Percentiles rank a stretch among this genome's conserved stretches.
Evolutionary conservation across 1,139 yeast genomes (phyloP).

Genomic region (Magnusiomyces magnusii): DNA sequence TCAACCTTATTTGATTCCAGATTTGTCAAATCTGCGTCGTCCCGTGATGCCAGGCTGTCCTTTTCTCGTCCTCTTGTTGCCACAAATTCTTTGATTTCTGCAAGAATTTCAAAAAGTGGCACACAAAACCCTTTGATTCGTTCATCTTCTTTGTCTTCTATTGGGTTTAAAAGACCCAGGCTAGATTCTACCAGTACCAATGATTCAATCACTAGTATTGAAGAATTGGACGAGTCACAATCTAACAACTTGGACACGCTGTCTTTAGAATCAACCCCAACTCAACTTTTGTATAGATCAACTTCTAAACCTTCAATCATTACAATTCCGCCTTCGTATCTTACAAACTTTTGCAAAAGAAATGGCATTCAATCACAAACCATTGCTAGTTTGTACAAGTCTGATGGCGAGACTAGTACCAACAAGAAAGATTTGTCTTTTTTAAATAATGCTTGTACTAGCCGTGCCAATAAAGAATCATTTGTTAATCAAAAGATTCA

Average conservation of each 20-base stretch:
- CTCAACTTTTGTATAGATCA: neutral
- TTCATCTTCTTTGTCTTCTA: neutral
- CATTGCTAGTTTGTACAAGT: neutral
- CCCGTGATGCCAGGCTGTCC: neutral
- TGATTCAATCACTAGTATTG: neutral
- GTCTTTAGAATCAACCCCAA: too few species aligned
- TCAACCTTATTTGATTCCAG: neutral
- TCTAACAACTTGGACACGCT: too few species aligned
- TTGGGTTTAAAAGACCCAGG: neutral
- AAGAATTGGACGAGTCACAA: neutral
- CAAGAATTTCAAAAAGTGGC: neutral
- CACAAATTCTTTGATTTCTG: neutral
- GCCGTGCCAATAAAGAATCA: neutral
- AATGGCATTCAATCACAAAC: slow-evolving; percentile 5
- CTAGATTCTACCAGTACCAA: neutral
- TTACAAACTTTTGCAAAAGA: slow-evolving; percentile 6
- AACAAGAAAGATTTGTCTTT: neutral
- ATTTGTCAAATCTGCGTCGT: neutral
- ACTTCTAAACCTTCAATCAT: neutral
- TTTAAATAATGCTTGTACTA: neutral
- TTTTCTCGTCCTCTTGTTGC: neutral
- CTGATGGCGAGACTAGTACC: neutral
- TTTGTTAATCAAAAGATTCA: neutral
- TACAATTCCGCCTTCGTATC: neutral
- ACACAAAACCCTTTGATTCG: neutral